These are phyloP conservation scores for Daldinia sp. DNA, from an alignment of 2,329 filamentous ascomycete species.

Conservation along the genomic window DNA sequence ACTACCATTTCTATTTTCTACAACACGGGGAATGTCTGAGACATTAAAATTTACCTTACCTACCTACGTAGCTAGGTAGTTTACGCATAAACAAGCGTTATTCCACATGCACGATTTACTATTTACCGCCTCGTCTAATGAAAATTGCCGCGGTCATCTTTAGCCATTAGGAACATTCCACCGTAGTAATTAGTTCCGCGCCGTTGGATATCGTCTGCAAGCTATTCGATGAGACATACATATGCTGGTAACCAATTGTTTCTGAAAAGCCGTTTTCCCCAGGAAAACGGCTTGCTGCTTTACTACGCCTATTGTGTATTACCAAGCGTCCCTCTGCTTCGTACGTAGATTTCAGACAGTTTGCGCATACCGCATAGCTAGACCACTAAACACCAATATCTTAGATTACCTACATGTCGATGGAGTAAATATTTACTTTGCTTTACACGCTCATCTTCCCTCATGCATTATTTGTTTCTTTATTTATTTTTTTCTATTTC, in stretches of 20 bases:
- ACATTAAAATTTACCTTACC: conserved; percentile 7
- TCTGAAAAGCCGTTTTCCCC: background rate
- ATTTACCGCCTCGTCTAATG: background rate
- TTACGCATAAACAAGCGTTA: background rate
- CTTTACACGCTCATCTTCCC: background rate
- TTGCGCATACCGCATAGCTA: background rate
- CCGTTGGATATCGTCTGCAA: background rate
- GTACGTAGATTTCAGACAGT: background rate
- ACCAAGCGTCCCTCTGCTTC: too few relatives aligned
- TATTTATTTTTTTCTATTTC: too few relatives aligned
- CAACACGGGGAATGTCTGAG: conserved; percentile 11
- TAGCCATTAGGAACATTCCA: background rate
- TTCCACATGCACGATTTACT: background rate
- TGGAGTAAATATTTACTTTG: conserved; percentile 3
- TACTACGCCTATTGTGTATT: too few relatives aligned
- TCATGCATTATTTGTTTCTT: background rate
- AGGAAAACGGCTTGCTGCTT: background rate
- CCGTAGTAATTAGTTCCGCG: background rate
- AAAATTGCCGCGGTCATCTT: background rate
- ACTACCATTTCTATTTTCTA: conserved; percentile 5
- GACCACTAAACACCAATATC: background rate
- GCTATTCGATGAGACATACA: conserved; percentile 2
- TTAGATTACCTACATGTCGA: background rate
- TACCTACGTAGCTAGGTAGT: background rate
- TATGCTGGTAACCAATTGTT: background rate